Conservation (phyloP, 768 basidiomycete species). For the Neoboletus subvelutipes region DNA sequence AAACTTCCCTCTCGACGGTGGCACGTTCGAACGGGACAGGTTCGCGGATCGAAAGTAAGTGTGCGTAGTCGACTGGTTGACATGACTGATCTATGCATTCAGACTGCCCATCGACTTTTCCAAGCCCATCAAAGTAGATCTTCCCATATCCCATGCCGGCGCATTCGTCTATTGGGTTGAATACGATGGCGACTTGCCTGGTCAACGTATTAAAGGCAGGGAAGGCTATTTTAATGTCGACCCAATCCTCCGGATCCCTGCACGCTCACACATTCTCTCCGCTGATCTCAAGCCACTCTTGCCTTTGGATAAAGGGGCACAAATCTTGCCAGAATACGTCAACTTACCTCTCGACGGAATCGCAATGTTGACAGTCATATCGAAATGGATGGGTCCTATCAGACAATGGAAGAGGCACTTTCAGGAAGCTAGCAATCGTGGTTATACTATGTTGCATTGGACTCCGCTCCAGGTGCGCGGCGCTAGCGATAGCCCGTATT, state of each 20-base stretch:
- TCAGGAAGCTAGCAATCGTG: slow-evolving; percentile 79
- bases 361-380: slow-evolving; percentile 85
- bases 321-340: slow-evolving; percentile 49
- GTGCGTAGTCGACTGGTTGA: background rate
- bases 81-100: slow-evolving; percentile 18
- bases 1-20: slow-evolving; percentile 95
- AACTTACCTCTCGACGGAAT: slow-evolving; percentile 86
- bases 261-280: slow-evolving; percentile 73
- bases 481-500: slow-evolving; percentile 88
- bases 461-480: slow-evolving; percentile 93
- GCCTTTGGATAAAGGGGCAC: slow-evolving; percentile 50
- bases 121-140: slow-evolving; percentile 89
- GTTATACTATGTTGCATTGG: slow-evolving; percentile 98
- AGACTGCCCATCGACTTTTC: slow-evolving; percentile 86
- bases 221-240: slow-evolving; percentile 97
- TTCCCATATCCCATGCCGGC: slow-evolving; percentile 95
- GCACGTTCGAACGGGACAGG: slow-evolving; percentile 71
- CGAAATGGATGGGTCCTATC: slow-evolving; percentile 96
- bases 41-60: slow-evolving; percentile 76
- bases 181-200: slow-evolving; percentile 64
- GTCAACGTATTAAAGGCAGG: slow-evolving; percentile 72
- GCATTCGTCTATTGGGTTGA: slow-evolving; percentile 96
- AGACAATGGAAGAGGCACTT: slow-evolving; percentile 78
- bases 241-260: slow-evolving; percentile 75
- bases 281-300: slow-evolving; percentile 50